Conservation (phyloP, 2,329 filamentous ascomycete genomes). For the Colletotrichum truncatum region DNA sequence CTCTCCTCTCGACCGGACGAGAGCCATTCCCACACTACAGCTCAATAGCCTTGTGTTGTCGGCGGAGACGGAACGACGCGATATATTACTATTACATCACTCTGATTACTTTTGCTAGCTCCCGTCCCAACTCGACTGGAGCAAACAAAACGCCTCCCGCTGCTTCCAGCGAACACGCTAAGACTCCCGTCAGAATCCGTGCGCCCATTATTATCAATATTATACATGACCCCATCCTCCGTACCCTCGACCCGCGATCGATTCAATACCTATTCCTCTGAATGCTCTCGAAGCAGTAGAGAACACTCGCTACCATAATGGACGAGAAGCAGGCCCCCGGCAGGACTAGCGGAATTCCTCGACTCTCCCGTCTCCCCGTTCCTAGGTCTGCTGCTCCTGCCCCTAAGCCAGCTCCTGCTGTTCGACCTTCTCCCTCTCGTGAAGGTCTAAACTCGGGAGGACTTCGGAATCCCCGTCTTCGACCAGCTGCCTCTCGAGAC, state of each 20-base stretch:
- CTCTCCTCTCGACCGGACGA: not conserved
- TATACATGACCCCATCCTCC: not conserved
- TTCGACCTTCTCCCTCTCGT: conserved; percentile 40
- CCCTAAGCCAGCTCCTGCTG: conserved; percentile 33
- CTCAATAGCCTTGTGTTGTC: not conserved
- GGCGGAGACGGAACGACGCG: not conserved
- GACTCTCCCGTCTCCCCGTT: conserved; percentile 48
- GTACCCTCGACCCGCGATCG: not conserved
- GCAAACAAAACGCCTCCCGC: conserved; percentile 19
- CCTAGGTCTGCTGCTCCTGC: conserved; percentile 38
- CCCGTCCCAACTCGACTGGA: conserved; percentile 11
- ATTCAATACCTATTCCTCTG: not conserved
- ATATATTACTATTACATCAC: not conserved
- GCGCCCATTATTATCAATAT: conserved; percentile 1
- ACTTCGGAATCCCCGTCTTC: conserved; percentile 43
- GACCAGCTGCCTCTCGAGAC: conserved; percentile 42
- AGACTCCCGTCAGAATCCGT: not conserved
- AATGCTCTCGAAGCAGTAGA: not conserved
- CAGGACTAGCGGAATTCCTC: conserved; percentile 43
- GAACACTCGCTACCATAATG: not conserved
- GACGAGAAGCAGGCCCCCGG: conserved; percentile 27
- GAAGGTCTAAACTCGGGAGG: conserved; percentile 37
- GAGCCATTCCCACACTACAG: not conserved
- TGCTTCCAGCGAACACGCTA: not conserved
- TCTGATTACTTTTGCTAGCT: conserved; percentile 10